Percentiles rank a stretch among this genome's conserved stretches.
Conservation (phyloP, 495 filamentous ascomycete species). For the Hypomontagnella submonticulosa region DNA sequence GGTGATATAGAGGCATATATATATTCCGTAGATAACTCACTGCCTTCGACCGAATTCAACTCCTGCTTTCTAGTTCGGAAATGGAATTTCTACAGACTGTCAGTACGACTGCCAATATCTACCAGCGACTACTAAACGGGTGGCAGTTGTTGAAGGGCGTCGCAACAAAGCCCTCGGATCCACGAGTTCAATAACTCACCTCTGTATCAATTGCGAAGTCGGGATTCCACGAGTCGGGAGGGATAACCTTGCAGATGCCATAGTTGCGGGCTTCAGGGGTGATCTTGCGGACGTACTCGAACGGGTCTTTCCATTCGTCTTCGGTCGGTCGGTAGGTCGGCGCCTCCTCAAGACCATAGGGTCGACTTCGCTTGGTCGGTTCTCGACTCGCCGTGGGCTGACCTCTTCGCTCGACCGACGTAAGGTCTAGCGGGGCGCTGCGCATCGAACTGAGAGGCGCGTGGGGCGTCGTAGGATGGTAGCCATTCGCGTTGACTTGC, state of each 20-base stretch:
- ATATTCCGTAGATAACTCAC: slow-evolving; percentile 66
- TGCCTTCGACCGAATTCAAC: slow-evolving; percentile 97
- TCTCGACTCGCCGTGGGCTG: slow-evolving; percentile 80
- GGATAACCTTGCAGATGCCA: slow-evolving; percentile 94
- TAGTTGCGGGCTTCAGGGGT: slow-evolving; percentile 83
- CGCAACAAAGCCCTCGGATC: neutral
- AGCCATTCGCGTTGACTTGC: slow-evolving; percentile 62
- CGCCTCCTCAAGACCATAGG: slow-evolving; percentile 87
- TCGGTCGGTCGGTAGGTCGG: slow-evolving; percentile 90
- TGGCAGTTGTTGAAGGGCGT: too few relatives aligned
- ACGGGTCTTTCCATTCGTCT: slow-evolving; percentile 94
- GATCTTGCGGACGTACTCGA: slow-evolving; percentile 92
- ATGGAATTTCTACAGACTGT: slow-evolving; percentile 79
- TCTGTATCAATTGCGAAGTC: slow-evolving; percentile 96
- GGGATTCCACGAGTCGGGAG: slow-evolving; percentile 93
- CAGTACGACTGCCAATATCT: too few relatives aligned
- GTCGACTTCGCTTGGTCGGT: slow-evolving; percentile 76
- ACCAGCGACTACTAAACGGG: too few relatives aligned
- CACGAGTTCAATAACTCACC: slow-evolving; percentile 64
- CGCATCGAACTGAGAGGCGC: slow-evolving; percentile 63
- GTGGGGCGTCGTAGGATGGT: slow-evolving; percentile 61
- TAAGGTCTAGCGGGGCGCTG: slow-evolving; percentile 77
- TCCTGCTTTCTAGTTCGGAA: slow-evolving; percentile 97
- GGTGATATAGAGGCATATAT: slow-evolving; percentile 40
- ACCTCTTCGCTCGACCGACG: slow-evolving; percentile 90